Evolutionary conservation across 1,139 yeast species (phyloP), one percentile per base, ranked within the genome.

Genomic region (Hansenula anomala): DNA sequence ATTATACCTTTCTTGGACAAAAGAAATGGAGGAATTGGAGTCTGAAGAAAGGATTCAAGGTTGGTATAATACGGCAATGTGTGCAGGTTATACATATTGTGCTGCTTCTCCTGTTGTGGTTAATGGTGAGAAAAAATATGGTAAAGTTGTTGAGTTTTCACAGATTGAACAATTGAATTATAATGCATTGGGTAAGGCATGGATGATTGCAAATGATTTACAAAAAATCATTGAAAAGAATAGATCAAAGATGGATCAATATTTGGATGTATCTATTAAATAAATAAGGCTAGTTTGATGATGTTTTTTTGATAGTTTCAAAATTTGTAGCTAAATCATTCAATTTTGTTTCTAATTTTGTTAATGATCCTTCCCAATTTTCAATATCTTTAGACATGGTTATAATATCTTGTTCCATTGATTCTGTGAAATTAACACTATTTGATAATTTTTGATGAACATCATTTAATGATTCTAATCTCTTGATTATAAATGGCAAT

Each of bases 361-460:
- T 48, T n/a, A 78, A 50, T 1, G 69, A 56, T 7, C 52, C 46
- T 34, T 65, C 65, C 86, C 73, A 67, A 17, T 56, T 46, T 0
- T 45, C 46, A 32, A 76, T 48, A 34, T 75, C 80, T 1, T 40
- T 40, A 28, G 61, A 51, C 45, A 78, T 47, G 4, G 59, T 58
- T 4, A 50, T 48, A 14, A 79, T 48, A 33, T 53, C 49, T 9
- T 44, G 39, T 38, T 76, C 78, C 27, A 77, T 44, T 43, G 75
- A 75, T 35, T 67, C 61, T 43, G 82, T 71, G 14, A 75, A 56
- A 36, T 60, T 63, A 26, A 78, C 63, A 2, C 85, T 78, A 42
- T 75, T 79, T 36, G 71, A 67, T 30, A 81, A 70, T 29, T 68
- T 72, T 6, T 65, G 48, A 49, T 78, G 83, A 2, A 76, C 59